These are phyloP conservation scores for Glycine tomentella DNA, from an alignment of 306 rosid species.

Conservation along the genomic window DNA sequence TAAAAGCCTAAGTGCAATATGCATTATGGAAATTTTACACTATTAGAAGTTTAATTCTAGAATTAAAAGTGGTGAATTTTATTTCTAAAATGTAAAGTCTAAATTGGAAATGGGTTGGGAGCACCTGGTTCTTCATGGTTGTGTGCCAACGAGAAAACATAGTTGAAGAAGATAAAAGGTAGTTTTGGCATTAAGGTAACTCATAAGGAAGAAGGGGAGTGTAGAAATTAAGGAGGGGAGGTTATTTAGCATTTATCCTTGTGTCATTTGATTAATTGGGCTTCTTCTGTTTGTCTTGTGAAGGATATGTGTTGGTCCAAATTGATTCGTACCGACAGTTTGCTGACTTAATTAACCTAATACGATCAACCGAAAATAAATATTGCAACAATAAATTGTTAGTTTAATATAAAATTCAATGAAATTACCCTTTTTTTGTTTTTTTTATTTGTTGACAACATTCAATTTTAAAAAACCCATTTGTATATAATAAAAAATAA, in stretches of 20 bases:
- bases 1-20: no score
- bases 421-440: neutral
- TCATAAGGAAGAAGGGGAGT: no score
- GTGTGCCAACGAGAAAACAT: no score
- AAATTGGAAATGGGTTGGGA: no score
- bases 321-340: neutral
- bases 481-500: neutral
- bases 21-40: no score
- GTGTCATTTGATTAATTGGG: neutral
- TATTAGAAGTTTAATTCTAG: no score
- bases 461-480: neutral
- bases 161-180: no score
- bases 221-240: no score
- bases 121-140: no score
- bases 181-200: neutral
- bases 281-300: neutral
- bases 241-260: no score
- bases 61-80: no score
- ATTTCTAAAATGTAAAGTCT: no score
- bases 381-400: neutral
- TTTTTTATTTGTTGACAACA: neutral
- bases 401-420: neutral
- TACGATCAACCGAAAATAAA: neutral
- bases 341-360: neutral
- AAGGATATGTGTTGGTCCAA: neutral